Conservation (phyloP, 495 filamentous ascomycete genomes). For the Pyrenula massariospora region DNA sequence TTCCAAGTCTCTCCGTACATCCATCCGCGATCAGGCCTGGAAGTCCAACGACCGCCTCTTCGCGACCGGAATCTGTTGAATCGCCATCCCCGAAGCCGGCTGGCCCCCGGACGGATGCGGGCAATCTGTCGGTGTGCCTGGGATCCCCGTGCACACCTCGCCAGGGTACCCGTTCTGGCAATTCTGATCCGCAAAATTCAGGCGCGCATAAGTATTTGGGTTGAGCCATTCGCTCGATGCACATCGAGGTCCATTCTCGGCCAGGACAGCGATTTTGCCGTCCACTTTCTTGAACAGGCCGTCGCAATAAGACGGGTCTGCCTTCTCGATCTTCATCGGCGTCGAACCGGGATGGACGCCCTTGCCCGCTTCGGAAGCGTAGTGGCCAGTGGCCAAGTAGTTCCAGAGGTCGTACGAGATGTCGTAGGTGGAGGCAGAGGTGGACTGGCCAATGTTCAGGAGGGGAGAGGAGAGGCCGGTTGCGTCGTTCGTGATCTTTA, state of each 20-base stretch:
- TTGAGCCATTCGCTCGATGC: not conserved
- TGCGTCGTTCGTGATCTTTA: not conserved
- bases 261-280: not conserved
- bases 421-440: conserved; percentile 10
- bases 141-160: not conserved
- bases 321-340: not conserved
- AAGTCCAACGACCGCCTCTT: not conserved
- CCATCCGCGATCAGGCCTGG: no score
- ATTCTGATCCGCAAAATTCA: not conserved
- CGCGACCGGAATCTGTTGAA: not conserved
- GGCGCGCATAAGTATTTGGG: not conserved
- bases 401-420: conserved; percentile 4
- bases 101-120: not conserved
- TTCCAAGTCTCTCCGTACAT: no score
- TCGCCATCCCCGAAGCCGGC: not conserved
- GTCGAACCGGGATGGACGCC: not conserved
- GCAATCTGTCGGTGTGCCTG: not conserved
- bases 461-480: conserved; percentile 1
- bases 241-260: not conserved
- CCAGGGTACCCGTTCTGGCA: not conserved
- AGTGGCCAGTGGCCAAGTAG: conserved; percentile 15
- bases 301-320: not conserved
- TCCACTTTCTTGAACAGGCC: not conserved
- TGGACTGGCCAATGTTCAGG: conserved; percentile 6
- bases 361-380: conserved; percentile 1